A percentile compares a stretch with the other conserved stretches of the same genome.
These are phyloP conservation scores for Acarospora socialis DNA, from an alignment of 2,329 filamentous ascomycete species.

Conservation along the genomic window DNA sequence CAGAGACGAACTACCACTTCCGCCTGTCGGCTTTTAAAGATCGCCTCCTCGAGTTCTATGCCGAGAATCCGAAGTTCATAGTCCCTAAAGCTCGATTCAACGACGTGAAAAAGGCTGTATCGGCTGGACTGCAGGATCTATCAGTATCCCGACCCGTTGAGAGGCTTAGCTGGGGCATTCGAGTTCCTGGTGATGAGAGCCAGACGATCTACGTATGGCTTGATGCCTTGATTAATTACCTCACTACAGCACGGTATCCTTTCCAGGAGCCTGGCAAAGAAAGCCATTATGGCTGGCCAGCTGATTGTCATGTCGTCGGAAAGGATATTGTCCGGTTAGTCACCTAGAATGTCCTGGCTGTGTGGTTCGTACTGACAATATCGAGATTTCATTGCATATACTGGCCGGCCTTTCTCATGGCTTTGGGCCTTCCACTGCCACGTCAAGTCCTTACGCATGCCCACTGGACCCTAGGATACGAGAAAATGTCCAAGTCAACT, in stretches of 20 bases:
- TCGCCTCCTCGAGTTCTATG: conserved; percentile 65
- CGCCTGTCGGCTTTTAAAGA: conserved; percentile 70
- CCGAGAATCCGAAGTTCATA: conserved; percentile 63
- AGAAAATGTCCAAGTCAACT: conserved; percentile 93
- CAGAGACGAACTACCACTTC: conserved; percentile 92
- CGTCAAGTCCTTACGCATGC: conserved; percentile 74
- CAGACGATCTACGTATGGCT: conserved; percentile 99
- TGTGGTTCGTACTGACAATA: conserved; percentile 7
- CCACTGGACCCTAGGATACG: conserved; percentile 83
- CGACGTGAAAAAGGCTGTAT: conserved; percentile 66
- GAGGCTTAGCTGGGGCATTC: conserved; percentile 75
- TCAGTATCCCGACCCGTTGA: conserved; percentile 73
- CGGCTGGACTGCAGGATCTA: conserved; percentile 66
- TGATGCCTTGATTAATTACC: conserved; percentile 87
- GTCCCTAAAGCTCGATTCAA: conserved; percentile 57
- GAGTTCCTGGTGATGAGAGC: conserved; percentile 64
- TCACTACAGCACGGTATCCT: conserved; percentile 77
- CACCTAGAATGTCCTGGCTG: conserved; percentile 2
- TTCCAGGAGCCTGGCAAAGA: conserved; percentile 52
- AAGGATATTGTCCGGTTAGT: conserved; percentile 75
- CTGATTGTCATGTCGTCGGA: conserved; percentile 80
- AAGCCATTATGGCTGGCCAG: conserved; percentile 61
- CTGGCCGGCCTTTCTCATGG: conserved; percentile 93
- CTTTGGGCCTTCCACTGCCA: conserved; percentile 64
- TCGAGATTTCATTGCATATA: conserved; percentile 80